Base-by-base conservation (phyloP, 805 yeast species). In the Barnettozyma wickerhamii region DNA sequence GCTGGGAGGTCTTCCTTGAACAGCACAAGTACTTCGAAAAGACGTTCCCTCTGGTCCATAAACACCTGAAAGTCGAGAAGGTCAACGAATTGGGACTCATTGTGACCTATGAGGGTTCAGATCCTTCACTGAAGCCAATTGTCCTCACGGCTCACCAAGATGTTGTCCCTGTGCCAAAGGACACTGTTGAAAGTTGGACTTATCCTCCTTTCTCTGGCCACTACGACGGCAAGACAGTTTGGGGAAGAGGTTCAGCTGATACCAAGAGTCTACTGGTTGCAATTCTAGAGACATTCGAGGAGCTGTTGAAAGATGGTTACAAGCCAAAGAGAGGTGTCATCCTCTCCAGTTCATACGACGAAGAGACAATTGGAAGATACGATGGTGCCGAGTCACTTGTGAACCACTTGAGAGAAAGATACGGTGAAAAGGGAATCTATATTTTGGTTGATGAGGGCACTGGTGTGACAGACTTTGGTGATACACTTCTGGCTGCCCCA, bases 101-200 rank as follows among this genome's bases (percentile, higher is more conserved):
- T 5, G 71, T 69, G 54, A 79, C 86, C 15, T 76, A 84, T 75
- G 57, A 71, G 42, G 95, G 95, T 10, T 57, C 72, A 4, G 55
- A 74, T 31, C 19, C 51, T 2, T 43, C 55, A 2, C 62, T 80
- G 50, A 77, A 81, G 55, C 95, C 95, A 6, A 50, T 81, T 18
- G 51, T 87, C 60, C 64, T 84, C 35, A 74, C 82, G 60, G 90
- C 93, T 3, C 95, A 87, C 58, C 86, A 81, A 56, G 95, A 87
- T 55, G 87, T 81, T 4, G 95, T 87, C 14, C 95, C 95, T 0
- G 84, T 84, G 5, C 83, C 78, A 53, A 54, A 58, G n/a, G 75
- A 69, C 17, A 77, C 88, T 2, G 59, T 69, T 31, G 65, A 62
- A 20, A 63, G 72, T 37, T 87, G 95, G 95, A 65, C 63, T 1